Conservation (phyloP, 805 yeast genomes). For the Saccharomycopsis amapae region DNA sequence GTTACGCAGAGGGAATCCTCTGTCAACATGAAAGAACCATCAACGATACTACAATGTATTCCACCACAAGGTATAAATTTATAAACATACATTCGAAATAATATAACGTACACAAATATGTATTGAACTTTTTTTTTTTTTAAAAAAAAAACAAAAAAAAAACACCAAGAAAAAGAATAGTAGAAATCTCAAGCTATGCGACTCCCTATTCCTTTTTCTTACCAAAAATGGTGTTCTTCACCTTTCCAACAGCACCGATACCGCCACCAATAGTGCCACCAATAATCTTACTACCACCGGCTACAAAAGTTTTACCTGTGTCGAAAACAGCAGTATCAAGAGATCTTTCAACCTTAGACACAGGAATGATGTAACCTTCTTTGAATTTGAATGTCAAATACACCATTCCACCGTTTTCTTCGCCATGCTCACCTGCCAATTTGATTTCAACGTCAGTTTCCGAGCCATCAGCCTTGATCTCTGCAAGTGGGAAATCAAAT, state of each 20-base stretch:
- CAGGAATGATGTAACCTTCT: conserved; percentile 59
- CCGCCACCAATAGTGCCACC: conserved; percentile 35
- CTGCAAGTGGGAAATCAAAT: conserved; percentile 48
- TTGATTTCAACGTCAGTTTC: conserved; percentile 46
- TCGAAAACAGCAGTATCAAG: conserved; percentile 34
- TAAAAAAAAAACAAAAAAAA: no score
- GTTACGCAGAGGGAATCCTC: no score
- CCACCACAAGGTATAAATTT: no score
- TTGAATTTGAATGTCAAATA: conserved; percentile 54
- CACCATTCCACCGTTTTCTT: conserved; percentile 46
- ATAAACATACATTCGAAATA: no score
- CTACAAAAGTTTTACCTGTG: conserved; percentile 44
- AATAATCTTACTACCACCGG: conserved; percentile 39
- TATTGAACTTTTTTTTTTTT: no score
- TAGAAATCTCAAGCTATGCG: no score
- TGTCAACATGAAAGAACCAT: no score
- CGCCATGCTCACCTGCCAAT: conserved; percentile 37
- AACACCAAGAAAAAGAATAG: no score
- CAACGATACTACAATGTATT: no score
- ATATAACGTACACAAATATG: no score
- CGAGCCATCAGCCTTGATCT: conserved; percentile 49
- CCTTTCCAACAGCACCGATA: conserved; percentile 33
- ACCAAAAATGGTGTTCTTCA: conserved; percentile 37
- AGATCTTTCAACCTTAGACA: conserved; percentile 27
- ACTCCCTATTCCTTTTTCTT: conserved; percentile 23